These are phyloP conservation scores for Bifiguratus adelaidae DNA, from an alignment of 192 early-diverging fungal genomes.

Conservation along the genomic window DNA sequence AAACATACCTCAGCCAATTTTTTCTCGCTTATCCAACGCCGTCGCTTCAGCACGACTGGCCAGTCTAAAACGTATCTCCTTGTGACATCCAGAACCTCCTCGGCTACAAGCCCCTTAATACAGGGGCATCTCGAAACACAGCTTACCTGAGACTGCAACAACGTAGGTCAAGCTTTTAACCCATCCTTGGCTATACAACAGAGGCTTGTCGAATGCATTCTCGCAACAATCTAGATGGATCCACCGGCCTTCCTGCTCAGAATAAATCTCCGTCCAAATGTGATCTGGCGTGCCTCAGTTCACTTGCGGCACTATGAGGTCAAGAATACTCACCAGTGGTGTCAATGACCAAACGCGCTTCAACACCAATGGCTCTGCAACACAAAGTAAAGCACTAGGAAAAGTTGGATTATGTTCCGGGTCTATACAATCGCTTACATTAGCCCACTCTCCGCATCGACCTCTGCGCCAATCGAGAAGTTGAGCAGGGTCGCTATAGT, in stretches of 20 bases:
- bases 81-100: slow-evolving; percentile 37
- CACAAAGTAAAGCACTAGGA: slow-evolving; percentile 38
- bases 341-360: slow-evolving; percentile 34
- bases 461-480: slow-evolving; percentile 33
- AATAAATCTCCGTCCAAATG: slow-evolving; percentile 45
- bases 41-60: slow-evolving; percentile 9
- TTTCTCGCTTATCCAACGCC: slow-evolving; percentile 18
- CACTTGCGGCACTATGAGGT: not conserved
- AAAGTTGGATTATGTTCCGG: not conserved
- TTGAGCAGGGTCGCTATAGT: slow-evolving; percentile 18
- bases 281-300: no score
- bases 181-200: slow-evolving; percentile 42
- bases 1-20: slow-evolving; percentile 13
- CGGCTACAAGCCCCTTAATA: slow-evolving; percentile 1
- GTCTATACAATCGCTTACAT: slow-evolving; percentile 15
- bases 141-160: slow-evolving; percentile 28
- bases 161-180: slow-evolving; percentile 33
- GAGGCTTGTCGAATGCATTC: slow-evolving; percentile 42
- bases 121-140: not conserved
- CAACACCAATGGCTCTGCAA: slow-evolving; percentile 32
- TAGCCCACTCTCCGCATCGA: slow-evolving; percentile 48
- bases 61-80: slow-evolving; percentile 31
- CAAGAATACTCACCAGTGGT: slow-evolving; percentile 15
- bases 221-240: slow-evolving; percentile 45
- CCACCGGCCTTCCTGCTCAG: slow-evolving; percentile 33